Evolutionary conservation across 2,329 filamentous ascomycete species (phyloP), one percentile per base, ranked within the genome.

Genomic region (Drechslerella stenobrocha): DNA sequence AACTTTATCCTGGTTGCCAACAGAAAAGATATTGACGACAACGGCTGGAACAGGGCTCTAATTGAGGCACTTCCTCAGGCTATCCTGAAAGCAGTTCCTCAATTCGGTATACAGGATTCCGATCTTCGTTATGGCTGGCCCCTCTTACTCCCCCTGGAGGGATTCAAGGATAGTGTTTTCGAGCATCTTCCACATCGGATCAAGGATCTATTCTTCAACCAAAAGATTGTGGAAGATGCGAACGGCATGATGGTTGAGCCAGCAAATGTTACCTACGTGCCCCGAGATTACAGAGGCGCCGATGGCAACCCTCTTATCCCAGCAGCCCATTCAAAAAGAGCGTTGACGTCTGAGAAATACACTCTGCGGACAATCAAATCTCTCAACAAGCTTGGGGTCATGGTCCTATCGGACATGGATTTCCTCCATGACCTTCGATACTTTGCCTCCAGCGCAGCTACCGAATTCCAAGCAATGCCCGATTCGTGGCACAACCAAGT

Each of bases 1-100:
- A 42, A 42, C 15, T 42, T 42, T 20, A 42, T 42, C 7, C 22
- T 42, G 15, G 15, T 42, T 18, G 37, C 37, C 2, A 42, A 42
- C 15, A 13, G 37, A 3, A 42, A 42, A 42, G 37, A 42, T 18
- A 42, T 42, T 18, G 37, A 42, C 15, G 37, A 42, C 15, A 42
- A 42, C 9, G 37, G 22, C 4, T 42, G 37, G 37, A 42, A 42
- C 9, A 42, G 9, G 15, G 18, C 37, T 18, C 4, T 42, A 9
- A 18, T 42, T 42, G 37, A 42, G 37, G 22, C 8, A 18, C 13
- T 42, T 20, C 37, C 37, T 18, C 4, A 20, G 7, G 37, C 37
- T 5, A n/a, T 42, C n/a, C 37, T 42, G 7, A 20, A 20, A 18
- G 37, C 37, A 3, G 37, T 42, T 20, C 2, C 37, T 20, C 37